Evolutionary conservation across 139 green algal species (phyloP).

Genomic region (Diplosphaera chodatii): DNA sequence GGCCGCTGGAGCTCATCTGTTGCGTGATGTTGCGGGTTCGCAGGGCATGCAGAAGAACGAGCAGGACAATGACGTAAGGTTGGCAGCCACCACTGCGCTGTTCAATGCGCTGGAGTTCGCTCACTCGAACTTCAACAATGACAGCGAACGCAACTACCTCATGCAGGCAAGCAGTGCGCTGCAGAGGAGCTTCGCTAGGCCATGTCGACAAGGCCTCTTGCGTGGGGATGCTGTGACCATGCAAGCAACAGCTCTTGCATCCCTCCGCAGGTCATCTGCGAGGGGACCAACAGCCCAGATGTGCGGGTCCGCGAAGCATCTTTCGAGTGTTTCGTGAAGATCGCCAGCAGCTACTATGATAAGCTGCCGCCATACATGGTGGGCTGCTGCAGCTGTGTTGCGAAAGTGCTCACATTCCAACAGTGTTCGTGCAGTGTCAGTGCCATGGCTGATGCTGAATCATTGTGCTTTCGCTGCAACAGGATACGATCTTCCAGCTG

Average conservation of each 20-base stretch:
- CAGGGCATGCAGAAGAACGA: conserved; percentile 82
- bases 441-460: too few species aligned
- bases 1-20: too few species aligned
- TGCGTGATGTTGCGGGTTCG: conserved; percentile 26
- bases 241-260: too few species aligned
- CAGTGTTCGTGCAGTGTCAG: too few species aligned
- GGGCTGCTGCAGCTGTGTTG: too few species aligned
- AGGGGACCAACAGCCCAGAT: conserved; percentile 68
- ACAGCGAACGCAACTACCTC: conserved; percentile 91
- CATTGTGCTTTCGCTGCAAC: too few species aligned
- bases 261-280: conserved; percentile 66
- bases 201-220: too few species aligned
- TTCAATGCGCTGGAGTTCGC: conserved; percentile 95
- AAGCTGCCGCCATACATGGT: conserved; percentile 90
- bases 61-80: conserved; percentile 63
- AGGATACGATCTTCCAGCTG: conserved; percentile 84
- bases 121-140: conserved; percentile 89
- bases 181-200: too few species aligned
- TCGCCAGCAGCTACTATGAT: conserved; percentile 88
- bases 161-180: too few species aligned
- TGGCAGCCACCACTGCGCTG: conserved; percentile 85
- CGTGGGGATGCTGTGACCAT: too few species aligned
- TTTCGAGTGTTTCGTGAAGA: conserved; percentile 91
- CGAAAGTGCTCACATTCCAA: too few species aligned
- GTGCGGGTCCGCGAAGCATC: conserved; percentile 65